phyloP scores from a whole-genome alignment of 345 rosid genomes.

The Eucalyptus paniculata region DNA sequence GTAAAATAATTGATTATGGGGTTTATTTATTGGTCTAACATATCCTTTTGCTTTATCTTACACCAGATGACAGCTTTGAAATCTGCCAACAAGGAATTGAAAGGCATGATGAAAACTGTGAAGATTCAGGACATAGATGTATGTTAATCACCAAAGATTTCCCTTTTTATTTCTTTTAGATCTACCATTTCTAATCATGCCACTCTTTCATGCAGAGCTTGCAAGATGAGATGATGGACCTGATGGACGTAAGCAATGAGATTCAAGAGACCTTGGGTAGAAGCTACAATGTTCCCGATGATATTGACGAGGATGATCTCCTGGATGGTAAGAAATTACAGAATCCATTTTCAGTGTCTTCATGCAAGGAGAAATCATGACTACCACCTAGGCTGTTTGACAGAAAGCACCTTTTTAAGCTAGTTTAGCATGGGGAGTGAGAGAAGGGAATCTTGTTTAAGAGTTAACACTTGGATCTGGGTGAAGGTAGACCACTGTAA shows the following conservation, averaged over 20 bases:
- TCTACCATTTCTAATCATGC: background rate
- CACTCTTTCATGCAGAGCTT: conserved; percentile 38
- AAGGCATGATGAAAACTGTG: conserved; percentile 99
- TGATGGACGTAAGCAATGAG: conserved; percentile 93
- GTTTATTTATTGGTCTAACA: background rate
- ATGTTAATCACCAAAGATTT: conserved; percentile 1
- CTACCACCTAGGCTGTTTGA: background rate
- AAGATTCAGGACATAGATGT: conserved; percentile 97
- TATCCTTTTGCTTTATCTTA: background rate
- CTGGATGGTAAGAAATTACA: conserved; percentile 68
- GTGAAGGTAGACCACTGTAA: background rate
- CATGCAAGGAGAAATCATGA: background rate
- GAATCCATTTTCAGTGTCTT: background rate
- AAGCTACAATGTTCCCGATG: conserved; percentile 93
- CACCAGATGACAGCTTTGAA: conserved; percentile 40
- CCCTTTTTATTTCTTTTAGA: background rate
- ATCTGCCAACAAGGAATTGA: conserved; percentile 95
- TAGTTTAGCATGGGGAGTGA: background rate
- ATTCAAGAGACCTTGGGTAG: conserved; percentile 96
- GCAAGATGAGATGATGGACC: conserved; percentile 99
- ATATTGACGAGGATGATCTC: conserved; percentile 96
- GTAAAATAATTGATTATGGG: background rate
- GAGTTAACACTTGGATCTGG: background rate
- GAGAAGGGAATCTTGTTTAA: background rate
- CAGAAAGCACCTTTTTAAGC: background rate